Conservation (phyloP, 352 stramenopile species). For the Pythium phragmiticola region DNA sequence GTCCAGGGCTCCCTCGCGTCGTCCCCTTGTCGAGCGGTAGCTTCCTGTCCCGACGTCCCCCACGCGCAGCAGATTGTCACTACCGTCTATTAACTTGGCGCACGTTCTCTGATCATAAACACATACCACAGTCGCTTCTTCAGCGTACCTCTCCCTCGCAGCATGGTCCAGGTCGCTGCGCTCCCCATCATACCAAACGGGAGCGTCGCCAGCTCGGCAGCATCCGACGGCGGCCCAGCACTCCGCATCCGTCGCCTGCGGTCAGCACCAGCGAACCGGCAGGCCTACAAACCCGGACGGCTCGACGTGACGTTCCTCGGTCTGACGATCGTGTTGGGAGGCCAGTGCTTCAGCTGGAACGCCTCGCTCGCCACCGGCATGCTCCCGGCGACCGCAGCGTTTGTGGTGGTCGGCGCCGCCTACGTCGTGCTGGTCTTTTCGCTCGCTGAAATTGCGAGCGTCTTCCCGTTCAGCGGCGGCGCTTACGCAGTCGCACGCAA, state of each 20-base stretch:
- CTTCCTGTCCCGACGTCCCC: no score
- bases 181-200: not conserved
- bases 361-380: slow-evolving; percentile 25
- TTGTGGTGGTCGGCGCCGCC: slow-evolving; percentile 17
- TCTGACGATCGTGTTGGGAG: slow-evolving; percentile 31
- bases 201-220: slow-evolving; percentile 9
- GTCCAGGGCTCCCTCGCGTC: no score
- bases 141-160: not conserved
- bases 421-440: slow-evolving; percentile 30
- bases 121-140: no score
- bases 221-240: slow-evolving; percentile 11
- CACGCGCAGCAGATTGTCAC: no score
- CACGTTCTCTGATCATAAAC: no score
- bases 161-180: slow-evolving; percentile 1
- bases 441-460: slow-evolving; percentile 29
- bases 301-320: slow-evolving; percentile 32
- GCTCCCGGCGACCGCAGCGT: slow-evolving; percentile 2
- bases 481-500: slow-evolving; percentile 28
- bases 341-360: slow-evolving; percentile 40
- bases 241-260: not conserved
- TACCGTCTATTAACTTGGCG: no score
- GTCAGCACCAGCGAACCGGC: not conserved
- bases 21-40: no score
- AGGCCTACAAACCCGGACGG: not conserved
- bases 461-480: slow-evolving; percentile 31